These are phyloP conservation scores for Mucor mucedo DNA, from an alignment of 371 early-diverging fungal genomes.

Conservation along the genomic window DNA sequence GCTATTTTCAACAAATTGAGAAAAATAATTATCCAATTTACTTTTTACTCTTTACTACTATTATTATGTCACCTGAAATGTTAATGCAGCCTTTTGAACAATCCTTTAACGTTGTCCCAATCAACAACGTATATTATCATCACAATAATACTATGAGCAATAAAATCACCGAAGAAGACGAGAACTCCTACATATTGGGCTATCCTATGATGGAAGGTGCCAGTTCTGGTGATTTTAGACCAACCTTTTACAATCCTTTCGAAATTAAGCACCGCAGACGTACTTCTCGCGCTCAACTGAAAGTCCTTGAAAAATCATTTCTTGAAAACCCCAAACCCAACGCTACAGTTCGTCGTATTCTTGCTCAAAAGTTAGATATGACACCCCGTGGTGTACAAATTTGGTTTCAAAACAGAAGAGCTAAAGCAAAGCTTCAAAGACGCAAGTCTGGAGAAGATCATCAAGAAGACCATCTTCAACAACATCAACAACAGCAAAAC, in stretches of 20 bases:
- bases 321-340: slow-evolving; percentile 69
- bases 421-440: slow-evolving; percentile 64
- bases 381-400: slow-evolving; percentile 84
- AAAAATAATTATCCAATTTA: background rate
- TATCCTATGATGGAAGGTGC: slow-evolving; percentile 13
- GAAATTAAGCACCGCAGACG: slow-evolving; percentile 65
- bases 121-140: slow-evolving; percentile 15
- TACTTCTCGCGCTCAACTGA: slow-evolving; percentile 66
- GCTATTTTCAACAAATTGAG: background rate
- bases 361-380: slow-evolving; percentile 78
- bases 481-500: slow-evolving; percentile 2
- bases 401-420: slow-evolving; percentile 94
- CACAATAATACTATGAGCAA: slow-evolving; percentile 10
- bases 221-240: slow-evolving; percentile 23
- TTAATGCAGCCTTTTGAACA: slow-evolving; percentile 41
- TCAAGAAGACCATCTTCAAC: slow-evolving; percentile 13
- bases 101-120: slow-evolving; percentile 22
- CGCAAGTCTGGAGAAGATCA: slow-evolving; percentile 21
- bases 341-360: slow-evolving; percentile 68
- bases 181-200: slow-evolving; percentile 15
- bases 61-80: slow-evolving; percentile 34
- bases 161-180: background rate
- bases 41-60: background rate
- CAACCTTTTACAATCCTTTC: slow-evolving; percentile 43
- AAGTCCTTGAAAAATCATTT: slow-evolving; percentile 65